phyloP scores from a whole-genome alignment of 2,329 filamentous ascomycete genomes.

The Aspergillus fructus region DNA sequence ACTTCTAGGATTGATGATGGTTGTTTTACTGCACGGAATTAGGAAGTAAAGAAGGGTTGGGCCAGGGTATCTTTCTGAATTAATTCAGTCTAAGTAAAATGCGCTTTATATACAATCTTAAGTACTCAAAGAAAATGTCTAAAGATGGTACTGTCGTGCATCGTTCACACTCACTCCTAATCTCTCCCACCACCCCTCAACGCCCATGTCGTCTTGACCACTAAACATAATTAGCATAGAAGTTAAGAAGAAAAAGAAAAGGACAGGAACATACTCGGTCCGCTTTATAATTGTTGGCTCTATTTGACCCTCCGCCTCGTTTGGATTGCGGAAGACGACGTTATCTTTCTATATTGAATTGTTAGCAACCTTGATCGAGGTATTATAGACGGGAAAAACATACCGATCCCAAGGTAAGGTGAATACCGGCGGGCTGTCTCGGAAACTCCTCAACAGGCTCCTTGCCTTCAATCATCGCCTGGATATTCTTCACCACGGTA shows the following conservation, averaged over 20 bases:
- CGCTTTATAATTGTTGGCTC: constrained; percentile 34
- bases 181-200: constrained; percentile 37
- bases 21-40: too few relatives aligned
- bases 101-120: too few relatives aligned
- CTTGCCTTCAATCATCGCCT: constrained; percentile 31
- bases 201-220: constrained; percentile 39
- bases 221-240: constrained; percentile 22
- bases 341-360: constrained; percentile 31
- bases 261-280: constrained; percentile 29
- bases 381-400: constrained; percentile 3
- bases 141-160: constrained; percentile 36
- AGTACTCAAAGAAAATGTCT: not conserved
- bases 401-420: constrained; percentile 36
- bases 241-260: not conserved
- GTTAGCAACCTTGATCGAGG: not conserved
- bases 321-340: constrained; percentile 39
- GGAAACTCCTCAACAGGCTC: constrained; percentile 25
- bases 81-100: too few relatives aligned
- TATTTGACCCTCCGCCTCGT: constrained; percentile 32
- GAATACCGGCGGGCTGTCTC: constrained; percentile 32
- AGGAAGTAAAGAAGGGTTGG: too few relatives aligned
- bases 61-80: too few relatives aligned
- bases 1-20: too few relatives aligned
- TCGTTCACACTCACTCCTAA: constrained; percentile 29
- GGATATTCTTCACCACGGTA: constrained; percentile 35